phyloP scores from a whole-genome alignment of 805 yeast genomes.

The Priceomyces carsonii region DNA sequence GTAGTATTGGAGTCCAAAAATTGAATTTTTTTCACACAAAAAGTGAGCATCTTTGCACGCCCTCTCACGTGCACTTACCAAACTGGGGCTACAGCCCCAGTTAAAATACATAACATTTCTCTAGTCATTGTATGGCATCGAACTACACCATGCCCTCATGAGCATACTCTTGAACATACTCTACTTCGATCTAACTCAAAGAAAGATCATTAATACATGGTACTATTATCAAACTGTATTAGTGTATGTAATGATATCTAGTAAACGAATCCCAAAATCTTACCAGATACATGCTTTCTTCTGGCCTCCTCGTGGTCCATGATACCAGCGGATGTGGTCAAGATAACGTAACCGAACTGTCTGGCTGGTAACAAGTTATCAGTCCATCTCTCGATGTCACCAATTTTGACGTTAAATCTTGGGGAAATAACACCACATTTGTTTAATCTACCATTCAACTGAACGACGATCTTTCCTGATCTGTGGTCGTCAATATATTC shows the following conservation, averaged over 20 bases:
- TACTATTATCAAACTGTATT: too few species aligned
- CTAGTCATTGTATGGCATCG: too few species aligned
- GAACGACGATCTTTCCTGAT: constrained; percentile 96
- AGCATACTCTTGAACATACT: too few species aligned
- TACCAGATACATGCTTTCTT: constrained; percentile 99
- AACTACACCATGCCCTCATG: too few species aligned
- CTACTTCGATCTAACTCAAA: too few species aligned
- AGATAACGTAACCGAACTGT: constrained; percentile 97
- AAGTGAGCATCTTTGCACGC: too few species aligned
- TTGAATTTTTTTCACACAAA: too few species aligned
- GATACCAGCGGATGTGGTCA: constrained; percentile 99
- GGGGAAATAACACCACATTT: constrained; percentile 99
- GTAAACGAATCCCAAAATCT: constrained; percentile 97
- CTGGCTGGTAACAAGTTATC: constrained; percentile 98
- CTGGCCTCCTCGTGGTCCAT: constrained; percentile 99
- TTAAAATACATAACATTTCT: too few species aligned
- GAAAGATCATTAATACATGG: too few species aligned
- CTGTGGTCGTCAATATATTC: constrained; percentile 99
- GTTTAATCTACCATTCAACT: constrained; percentile 97
- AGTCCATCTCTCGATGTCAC: constrained; percentile 97
- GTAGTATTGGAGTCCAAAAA: too few species aligned
- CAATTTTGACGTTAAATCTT: constrained; percentile 95
- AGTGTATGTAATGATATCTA: constrained; percentile 35
- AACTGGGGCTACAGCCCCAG: too few species aligned
- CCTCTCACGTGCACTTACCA: too few species aligned